Base-by-base conservation (phyloP, 768 basidiomycete species). In the Trametes punicea region DNA sequence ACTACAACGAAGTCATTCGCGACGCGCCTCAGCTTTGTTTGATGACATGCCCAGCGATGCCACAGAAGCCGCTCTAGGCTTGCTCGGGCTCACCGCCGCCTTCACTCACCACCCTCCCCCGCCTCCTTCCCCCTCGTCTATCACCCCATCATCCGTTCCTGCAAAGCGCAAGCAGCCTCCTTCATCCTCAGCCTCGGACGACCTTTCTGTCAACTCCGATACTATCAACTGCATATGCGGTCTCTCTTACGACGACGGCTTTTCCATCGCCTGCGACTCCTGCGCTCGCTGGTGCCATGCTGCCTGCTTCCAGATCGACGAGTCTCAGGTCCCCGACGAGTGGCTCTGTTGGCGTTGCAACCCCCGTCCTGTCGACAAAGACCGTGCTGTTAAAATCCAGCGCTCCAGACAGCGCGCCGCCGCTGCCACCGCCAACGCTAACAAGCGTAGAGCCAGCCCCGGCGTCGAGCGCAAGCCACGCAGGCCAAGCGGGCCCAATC, bases 201-300 rank as follows among this genome's bases (percentile, higher is more conserved):
- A 62, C 34, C 51, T 60, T 46, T 46, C 55, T 23, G 34, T 47
- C 23, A 71, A 65, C 58, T 70, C 77, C 10, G 82, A 84, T 44
- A 73, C 74, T 46, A 83, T 86, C 50, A 74, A 76, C 42, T 94
- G 92, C 68, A 87, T 91, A 56, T 94, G 91, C 69, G 83, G 82
- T 6, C 80, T 81, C 57, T 72, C 77, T 42, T 77, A 83, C 65
- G 92, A 92, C 70, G 90, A 92, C 68, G 91, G 91, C 20, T 90
- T 87, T 69, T 87, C 84, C 9, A 89, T 94, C 59, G 88, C 87
- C 9, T 95, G 93, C 72, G 93, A 94, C 69, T 68, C 74, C 46
- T 95, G 93, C 67, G 80, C 78, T 20, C 80, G 86, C 34, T 94
- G 93, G 91, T 87, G 86, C 62, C 93, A 95, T 71, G 84, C 81